Conservation (phyloP, 768 basidiomycete species). For the Lactarius pseudohatsudake region DNA sequence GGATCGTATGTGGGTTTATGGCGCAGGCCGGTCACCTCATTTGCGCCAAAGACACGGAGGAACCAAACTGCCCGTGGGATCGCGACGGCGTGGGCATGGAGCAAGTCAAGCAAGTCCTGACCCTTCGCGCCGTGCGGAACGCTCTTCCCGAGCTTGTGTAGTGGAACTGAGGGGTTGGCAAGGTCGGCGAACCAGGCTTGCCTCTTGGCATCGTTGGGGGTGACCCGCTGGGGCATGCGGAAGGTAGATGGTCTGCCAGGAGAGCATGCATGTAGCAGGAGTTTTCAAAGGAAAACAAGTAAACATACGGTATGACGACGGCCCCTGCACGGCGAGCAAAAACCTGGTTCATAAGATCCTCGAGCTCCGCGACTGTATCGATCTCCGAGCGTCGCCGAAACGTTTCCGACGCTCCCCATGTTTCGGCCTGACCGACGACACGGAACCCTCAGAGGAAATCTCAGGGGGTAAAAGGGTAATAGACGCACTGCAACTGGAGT, state of each 20-base stretch:
- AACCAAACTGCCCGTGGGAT: conserved; percentile 87
- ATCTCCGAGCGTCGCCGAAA: conserved; percentile 52
- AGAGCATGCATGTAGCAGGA: neutral
- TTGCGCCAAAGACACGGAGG: conserved; percentile 80
- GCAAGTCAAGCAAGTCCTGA: conserved; percentile 75
- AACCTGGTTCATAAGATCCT: conserved; percentile 75
- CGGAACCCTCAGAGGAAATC: conserved; percentile 1
- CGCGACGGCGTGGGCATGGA: conserved; percentile 74
- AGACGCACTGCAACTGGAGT: conserved; percentile 59
- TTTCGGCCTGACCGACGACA: conserved; percentile 50
- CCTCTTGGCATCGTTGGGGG: conserved; percentile 75
- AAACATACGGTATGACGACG: conserved; percentile 60
- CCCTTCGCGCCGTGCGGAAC: conserved; percentile 88
- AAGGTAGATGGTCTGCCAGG: conserved; percentile 59
- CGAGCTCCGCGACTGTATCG: conserved; percentile 57
- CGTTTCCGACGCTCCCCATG: conserved; percentile 56
- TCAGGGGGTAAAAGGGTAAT: neutral
- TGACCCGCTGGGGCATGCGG: conserved; percentile 80
- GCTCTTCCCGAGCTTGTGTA: conserved; percentile 79
- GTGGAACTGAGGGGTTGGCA: conserved; percentile 75
- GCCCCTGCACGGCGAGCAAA: conserved; percentile 61
- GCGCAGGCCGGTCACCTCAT: conserved; percentile 77
- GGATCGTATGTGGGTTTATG: conserved; percentile 82
- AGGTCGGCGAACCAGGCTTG: conserved; percentile 82
- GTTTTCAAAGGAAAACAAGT: neutral